phyloP scores from a whole-genome alignment of 139 green algal genomes.

The Picochlorum sp. region DNA sequence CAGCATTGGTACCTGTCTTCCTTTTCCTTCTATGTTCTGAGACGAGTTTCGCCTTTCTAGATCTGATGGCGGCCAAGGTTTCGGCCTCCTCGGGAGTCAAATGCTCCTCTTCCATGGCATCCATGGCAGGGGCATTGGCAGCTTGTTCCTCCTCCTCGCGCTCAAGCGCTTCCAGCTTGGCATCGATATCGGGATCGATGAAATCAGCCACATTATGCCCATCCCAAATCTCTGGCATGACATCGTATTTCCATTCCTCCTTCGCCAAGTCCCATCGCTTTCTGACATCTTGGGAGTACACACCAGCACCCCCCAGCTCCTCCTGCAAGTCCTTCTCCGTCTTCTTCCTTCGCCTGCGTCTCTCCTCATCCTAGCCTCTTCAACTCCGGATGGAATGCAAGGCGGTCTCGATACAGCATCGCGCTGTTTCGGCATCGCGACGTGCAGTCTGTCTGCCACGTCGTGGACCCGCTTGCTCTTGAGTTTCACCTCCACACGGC shows the following conservation, averaged over 20 bases:
- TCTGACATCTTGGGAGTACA: constrained; percentile 82
- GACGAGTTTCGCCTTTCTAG: constrained; percentile 54
- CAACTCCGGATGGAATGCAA: constrained; percentile 69
- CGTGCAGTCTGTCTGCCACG: constrained; percentile 89
- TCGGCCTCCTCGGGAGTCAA: constrained; percentile 65
- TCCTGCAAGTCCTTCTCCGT: constrained; percentile 79
- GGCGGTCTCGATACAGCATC: constrained; percentile 57
- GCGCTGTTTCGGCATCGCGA: constrained; percentile 70
- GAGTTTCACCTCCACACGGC: constrained; percentile 89
- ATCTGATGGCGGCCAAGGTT: constrained; percentile 62
- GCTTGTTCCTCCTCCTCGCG: constrained; percentile 67
- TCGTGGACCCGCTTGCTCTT: constrained; percentile 73
- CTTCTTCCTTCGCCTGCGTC: constrained; percentile 29
- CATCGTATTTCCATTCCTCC: constrained; percentile 85
- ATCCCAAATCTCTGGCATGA: constrained; percentile 94
- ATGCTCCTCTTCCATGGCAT: constrained; percentile 38
- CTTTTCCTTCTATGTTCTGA: constrained; percentile 68
- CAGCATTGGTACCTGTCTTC: constrained; percentile 49
- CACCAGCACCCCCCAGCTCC: constrained; percentile 84
- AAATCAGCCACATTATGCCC: constrained; percentile 97
- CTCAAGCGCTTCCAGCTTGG: constrained; percentile 87
- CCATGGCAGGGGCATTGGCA: constrained; percentile 6
- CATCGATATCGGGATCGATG: constrained; percentile 95
- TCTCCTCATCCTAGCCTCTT: constrained; percentile 37
- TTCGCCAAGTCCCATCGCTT: constrained; percentile 83